Conservation (phyloP, 495 filamentous ascomycete species). For the Xylaria acuta region DNA sequence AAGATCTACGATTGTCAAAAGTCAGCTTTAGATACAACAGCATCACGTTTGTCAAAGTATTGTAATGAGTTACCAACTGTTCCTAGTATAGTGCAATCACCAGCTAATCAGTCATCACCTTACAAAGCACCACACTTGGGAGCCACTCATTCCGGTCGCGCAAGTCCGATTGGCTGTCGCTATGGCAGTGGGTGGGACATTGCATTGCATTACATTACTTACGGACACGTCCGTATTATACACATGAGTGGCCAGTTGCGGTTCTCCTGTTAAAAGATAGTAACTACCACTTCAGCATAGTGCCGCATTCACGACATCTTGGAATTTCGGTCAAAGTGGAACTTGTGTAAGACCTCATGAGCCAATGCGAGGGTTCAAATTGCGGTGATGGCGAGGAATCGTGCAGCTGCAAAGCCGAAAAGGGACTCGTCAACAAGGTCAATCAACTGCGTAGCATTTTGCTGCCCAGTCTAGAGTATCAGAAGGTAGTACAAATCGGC, state of each 20-base stretch:
- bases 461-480: not conserved
- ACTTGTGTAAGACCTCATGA: not conserved
- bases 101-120: slow-evolving; percentile 15
- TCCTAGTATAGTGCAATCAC: not conserved
- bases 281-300: not conserved
- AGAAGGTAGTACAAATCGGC: not conserved
- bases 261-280: not conserved
- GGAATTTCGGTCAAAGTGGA: not conserved
- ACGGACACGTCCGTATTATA: no score
- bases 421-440: not conserved
- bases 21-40: not conserved
- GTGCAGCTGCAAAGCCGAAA: not conserved
- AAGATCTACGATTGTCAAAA: slow-evolving; percentile 1
- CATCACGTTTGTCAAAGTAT: slow-evolving; percentile 4
- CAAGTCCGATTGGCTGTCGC: not conserved
- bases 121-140: slow-evolving; percentile 3
- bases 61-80: slow-evolving; percentile 2
- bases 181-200: not conserved
- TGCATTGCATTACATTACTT: slow-evolving; percentile 13
- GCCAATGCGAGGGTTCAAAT: not conserved
- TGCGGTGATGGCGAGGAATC: not conserved
- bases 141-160: not conserved
- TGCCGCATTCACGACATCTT: not conserved
- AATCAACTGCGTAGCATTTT: not conserved
- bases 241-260: not conserved